phyloP scores from a whole-genome alignment of 2,329 filamentous ascomycete genomes.

The Cladosporium colombiae region DNA sequence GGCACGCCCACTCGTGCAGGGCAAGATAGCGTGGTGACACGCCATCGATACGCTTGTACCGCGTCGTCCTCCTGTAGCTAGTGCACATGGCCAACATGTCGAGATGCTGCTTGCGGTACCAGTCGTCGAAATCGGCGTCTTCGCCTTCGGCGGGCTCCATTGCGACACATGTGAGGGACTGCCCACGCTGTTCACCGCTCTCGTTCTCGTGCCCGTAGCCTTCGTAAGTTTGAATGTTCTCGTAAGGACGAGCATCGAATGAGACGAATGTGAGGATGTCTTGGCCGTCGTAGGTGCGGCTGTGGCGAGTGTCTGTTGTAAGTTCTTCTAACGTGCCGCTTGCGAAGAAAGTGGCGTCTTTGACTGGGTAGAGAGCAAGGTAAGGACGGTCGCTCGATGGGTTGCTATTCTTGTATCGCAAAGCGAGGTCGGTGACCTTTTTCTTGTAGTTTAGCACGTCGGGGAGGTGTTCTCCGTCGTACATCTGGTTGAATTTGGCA shows the following conservation, averaged over 20 bases:
- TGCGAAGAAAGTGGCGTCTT: conserved; percentile 14
- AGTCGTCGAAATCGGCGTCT: conserved; percentile 32
- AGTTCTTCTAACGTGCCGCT: conserved; percentile 20
- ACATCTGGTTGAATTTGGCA: conserved; percentile 17
- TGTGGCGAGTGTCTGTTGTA: conserved; percentile 11
- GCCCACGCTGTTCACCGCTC: conserved; percentile 13
- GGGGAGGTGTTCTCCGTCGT: conserved; percentile 23
- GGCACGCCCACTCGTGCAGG: conserved; percentile 30
- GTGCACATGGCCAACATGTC: conserved; percentile 28
- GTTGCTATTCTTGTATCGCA: conserved; percentile 26
- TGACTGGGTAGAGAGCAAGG: conserved; percentile 26
- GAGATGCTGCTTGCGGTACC: conserved; percentile 34
- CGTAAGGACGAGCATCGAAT: conserved; percentile 22
- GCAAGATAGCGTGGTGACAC: conserved; percentile 26
- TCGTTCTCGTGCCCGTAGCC: conserved; percentile 19
- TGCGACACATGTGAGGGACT: conserved; percentile 23
- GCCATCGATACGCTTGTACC: conserved; percentile 26
- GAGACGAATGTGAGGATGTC: conserved; percentile 21
- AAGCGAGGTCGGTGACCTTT: conserved; percentile 20
- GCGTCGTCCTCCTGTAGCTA: conserved; percentile 29
- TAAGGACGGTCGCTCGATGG: conserved; percentile 20
- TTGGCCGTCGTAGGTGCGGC: conserved; percentile 19
- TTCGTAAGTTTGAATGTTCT: conserved; percentile 27
- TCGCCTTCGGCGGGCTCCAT: conserved; percentile 29
- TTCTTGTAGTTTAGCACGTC: conserved; percentile 13